These are phyloP conservation scores for Ophiocordyceps camponoti-floridani DNA, from an alignment of 2,329 filamentous ascomycete species.

Conservation along the genomic window DNA sequence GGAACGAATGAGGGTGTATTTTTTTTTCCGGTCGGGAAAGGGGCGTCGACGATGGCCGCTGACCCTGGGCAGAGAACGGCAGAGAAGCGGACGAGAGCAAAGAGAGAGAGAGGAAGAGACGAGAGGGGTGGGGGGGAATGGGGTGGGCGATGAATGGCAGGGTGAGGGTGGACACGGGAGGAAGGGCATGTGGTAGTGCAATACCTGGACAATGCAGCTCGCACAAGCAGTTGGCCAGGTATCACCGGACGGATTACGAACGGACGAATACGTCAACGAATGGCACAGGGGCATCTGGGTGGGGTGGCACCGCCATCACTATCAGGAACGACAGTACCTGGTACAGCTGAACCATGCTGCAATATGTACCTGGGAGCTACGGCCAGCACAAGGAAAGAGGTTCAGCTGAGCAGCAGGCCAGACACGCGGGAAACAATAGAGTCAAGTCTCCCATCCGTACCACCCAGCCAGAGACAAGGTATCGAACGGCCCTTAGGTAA, in stretches of 20 bases:
- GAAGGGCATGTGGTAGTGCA: not conserved
- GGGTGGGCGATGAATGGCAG: not conserved
- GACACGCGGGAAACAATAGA: not conserved
- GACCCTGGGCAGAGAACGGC: not conserved
- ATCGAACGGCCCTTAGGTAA: too few relatives aligned
- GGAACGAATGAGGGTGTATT: constrained; percentile 18
- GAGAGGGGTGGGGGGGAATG: constrained; percentile 1
- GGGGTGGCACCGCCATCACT: not conserved
- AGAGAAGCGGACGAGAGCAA: not conserved
- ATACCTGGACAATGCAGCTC: not conserved
- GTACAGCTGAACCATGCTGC: too few relatives aligned
- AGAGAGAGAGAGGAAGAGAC: constrained; percentile 1
- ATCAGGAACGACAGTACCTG: not conserved
- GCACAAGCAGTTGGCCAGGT: not conserved
- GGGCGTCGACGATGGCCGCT: not conserved
- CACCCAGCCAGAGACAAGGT: not conserved
- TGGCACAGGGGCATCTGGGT: not conserved
- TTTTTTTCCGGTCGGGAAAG: not conserved
- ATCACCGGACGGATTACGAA: not conserved
- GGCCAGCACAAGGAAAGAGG: not conserved
- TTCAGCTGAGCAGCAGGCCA: not conserved
- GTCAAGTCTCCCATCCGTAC: not conserved
- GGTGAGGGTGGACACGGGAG: not conserved
- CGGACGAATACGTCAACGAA: not conserved
- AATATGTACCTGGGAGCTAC: not conserved